Evolutionary conservation across 345 rosid genomes (phyloP), one percentile per base, ranked within the genome.

Genomic region (Anacardium occidentale): DNA sequence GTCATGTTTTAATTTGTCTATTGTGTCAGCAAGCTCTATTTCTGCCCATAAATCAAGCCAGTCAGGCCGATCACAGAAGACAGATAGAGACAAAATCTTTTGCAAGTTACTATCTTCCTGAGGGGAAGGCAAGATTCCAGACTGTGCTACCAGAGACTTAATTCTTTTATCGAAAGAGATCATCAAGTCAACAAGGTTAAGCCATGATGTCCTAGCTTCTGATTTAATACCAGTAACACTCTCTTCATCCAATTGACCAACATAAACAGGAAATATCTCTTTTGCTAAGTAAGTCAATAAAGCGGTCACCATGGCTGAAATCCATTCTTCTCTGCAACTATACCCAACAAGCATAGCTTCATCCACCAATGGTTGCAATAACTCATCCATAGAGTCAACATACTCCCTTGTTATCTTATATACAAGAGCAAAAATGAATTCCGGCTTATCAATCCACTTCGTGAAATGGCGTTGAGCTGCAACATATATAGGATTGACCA

Each of bases 301-400:
- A 55, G 96, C 83, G 72, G 86, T 79, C n/a, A 89, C 95, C 97
- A 95, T 95, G n/a, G 93, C 91, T 4, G 94, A 84, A 75, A 92
- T 80, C 99, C 98, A 92, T 76, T 95, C 97, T 78, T 95, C 99
- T 72, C 94, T 78, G 82, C 99, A 95, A 82, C 99, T 91, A 83
- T 92, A 95, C 5, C 98, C 97, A 53, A 80, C 83, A 40, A 95
- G 82, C 85, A 86, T 86, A 70, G 97, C 93, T 83, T 92, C 86
- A 72, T 95, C 99, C 74, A 92, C 93, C 44, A 95, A 85, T 12
- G 99, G 99, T 81, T 95, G 99, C 79, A 92, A 86, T 66, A 95
- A 74, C 54, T 95, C 97, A 75, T 92, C 98, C 97, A 92, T 81
- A 29, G 91, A 86, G 76, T 91, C 96, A 65, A 90, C 94, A 80